Percentiles rank a stretch among this genome's conserved stretches.
Conservation (phyloP, 1,284 basidiomycete genomes). For the Trametes versicolor region DNA sequence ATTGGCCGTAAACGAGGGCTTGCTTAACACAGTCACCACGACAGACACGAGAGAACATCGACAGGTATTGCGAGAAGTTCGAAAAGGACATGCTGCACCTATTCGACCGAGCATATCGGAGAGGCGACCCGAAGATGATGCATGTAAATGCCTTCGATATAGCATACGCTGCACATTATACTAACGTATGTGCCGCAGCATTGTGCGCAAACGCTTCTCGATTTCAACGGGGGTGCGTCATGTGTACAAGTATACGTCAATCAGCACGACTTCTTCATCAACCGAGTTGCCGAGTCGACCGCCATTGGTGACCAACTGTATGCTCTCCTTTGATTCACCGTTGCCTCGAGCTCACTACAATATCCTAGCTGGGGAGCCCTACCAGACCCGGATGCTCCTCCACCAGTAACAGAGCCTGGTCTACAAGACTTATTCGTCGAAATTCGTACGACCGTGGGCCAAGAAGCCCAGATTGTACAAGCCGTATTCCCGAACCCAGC, state of each 20-base stretch:
- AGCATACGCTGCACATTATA: neutral
- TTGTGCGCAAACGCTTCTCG: constrained; percentile 95
- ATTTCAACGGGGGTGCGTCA: constrained; percentile 97
- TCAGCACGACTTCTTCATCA: constrained; percentile 99
- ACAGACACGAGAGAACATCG: constrained; percentile 88
- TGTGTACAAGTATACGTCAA: constrained; percentile 99
- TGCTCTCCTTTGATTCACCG: constrained; percentile 39
- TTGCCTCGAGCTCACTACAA: constrained; percentile 15
- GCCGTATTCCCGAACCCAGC: constrained; percentile 98
- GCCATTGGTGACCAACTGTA: constrained; percentile 72
- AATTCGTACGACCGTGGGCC: constrained; percentile 91
- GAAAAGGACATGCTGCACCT: constrained; percentile 98
- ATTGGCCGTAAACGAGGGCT: neutral
- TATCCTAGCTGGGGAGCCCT: constrained; percentile 79
- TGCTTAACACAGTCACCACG: neutral
- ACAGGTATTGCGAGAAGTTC: constrained; percentile 97
- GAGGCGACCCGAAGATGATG: constrained; percentile 99
- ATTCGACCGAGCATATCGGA: constrained; percentile 95
- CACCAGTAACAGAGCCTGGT: constrained; percentile 86
- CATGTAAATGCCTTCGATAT: constrained; percentile 61
- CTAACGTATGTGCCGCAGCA: constrained; percentile 65
- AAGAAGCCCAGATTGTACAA: constrained; percentile 98
- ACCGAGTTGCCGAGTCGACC: constrained; percentile 75
- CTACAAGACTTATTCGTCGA: constrained; percentile 86
- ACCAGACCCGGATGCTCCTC: constrained; percentile 80